phyloP scores from a whole-genome alignment of 2,329 filamentous ascomycete species.

The Ceratocystiopsis brevicomis region DNA sequence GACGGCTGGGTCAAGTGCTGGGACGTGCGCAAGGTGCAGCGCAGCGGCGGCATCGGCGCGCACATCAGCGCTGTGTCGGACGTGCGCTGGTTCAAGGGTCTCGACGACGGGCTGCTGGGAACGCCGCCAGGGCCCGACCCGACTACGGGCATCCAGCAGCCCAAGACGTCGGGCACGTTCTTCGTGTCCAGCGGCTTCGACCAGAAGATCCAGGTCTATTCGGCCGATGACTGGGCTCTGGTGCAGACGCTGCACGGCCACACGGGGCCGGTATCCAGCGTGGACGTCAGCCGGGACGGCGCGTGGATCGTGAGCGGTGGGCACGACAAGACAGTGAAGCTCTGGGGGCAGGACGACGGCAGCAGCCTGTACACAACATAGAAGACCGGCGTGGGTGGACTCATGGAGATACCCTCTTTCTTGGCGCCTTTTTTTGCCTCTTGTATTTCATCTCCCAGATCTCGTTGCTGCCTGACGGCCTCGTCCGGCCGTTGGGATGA shows the following conservation, averaged over 20 bases:
- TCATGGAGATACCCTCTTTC: no score
- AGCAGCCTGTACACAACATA: constrained; percentile 13
- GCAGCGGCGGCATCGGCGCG: constrained; percentile 69
- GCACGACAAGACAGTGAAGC: constrained; percentile 84
- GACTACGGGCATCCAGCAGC: constrained; percentile 40
- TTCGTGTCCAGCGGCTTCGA: constrained; percentile 86
- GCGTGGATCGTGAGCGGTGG: constrained; percentile 90
- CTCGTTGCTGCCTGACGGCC: no score
- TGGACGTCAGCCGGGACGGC: constrained; percentile 70
- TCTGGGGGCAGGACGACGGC: constrained; percentile 78
- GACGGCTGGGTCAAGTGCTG: constrained; percentile 97
- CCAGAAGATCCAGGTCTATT: constrained; percentile 87
- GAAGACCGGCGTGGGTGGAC: background rate
- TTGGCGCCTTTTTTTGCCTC: no score
- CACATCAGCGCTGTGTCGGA: constrained; percentile 86
- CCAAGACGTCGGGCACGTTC: constrained; percentile 80
- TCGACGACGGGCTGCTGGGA: constrained; percentile 51
- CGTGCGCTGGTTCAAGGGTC: constrained; percentile 80
- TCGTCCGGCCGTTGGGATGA: no score
- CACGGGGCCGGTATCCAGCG: constrained; percentile 77
- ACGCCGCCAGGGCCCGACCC: constrained; percentile 40
- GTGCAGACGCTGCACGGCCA: constrained; percentile 79
- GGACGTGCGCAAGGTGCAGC: constrained; percentile 81
- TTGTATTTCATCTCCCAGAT: no score
- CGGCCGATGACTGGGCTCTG: constrained; percentile 85